These are phyloP conservation scores for Lachancea cidri DNA, from an alignment of 805 yeast genomes.

Conservation along the genomic window DNA sequence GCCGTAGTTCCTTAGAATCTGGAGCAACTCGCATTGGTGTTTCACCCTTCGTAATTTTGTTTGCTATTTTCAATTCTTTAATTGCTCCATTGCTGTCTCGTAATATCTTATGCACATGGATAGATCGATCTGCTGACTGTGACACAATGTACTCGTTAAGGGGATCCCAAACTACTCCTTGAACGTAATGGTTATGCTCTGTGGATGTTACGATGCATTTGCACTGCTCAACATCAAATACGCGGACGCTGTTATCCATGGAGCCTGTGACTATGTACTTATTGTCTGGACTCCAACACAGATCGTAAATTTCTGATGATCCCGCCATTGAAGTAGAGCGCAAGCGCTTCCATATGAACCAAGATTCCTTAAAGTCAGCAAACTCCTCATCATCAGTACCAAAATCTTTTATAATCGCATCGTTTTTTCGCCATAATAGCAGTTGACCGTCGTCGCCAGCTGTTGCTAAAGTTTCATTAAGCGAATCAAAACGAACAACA, in stretches of 20 bases:
- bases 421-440: conserved; percentile 67
- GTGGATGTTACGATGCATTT: conserved; percentile 34
- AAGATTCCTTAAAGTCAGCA: conserved; percentile 62
- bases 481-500: conserved; percentile 70
- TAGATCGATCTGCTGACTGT: conserved; percentile 84
- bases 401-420: conserved; percentile 51
- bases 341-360: conserved; percentile 48
- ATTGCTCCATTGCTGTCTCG: conserved; percentile 12
- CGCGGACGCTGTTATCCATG: conserved; percentile 79
- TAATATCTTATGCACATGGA: conserved; percentile 52
- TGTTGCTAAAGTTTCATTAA: conserved; percentile 69
- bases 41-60: conserved; percentile 53
- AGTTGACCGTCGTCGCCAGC: conserved; percentile 96
- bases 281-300: conserved; percentile 89
- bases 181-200: conserved; percentile 86
- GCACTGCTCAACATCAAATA: conserved; percentile 60
- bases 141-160: conserved; percentile 68
- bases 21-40: conserved; percentile 36
- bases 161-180: conserved; percentile 97
- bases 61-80: conserved; percentile 23
- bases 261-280: conserved; percentile 77
- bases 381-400: conserved; percentile 42
- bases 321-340: conserved; percentile 54
- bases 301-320: conserved; percentile 78
- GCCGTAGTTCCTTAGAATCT: conserved; percentile 14